Evolutionary conservation across 176 grass and related monocot genomes (phyloP).

Genomic region (Oropetium thomaeum): DNA sequence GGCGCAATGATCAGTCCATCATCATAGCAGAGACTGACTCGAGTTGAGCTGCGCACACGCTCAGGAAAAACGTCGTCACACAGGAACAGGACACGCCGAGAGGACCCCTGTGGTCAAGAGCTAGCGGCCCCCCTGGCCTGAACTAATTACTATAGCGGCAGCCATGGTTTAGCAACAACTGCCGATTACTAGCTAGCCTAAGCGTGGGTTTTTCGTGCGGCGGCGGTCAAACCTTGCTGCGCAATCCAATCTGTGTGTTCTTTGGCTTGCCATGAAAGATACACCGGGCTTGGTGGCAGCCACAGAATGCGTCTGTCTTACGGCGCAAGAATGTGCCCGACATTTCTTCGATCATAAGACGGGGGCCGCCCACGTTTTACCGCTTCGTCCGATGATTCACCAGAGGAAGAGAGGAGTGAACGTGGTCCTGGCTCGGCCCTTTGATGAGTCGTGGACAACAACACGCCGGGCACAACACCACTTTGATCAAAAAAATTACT

Average conservation of each 20-base stretch:
- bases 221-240: slow-evolving; percentile 39
- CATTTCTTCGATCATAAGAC: background rate
- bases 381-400: background rate
- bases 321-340: background rate
- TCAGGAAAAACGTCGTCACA: background rate
- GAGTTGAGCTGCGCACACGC: background rate
- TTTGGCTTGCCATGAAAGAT: slow-evolving; percentile 16
- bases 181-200: too few species aligned
- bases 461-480: background rate
- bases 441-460: background rate
- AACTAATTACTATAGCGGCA: too few species aligned
- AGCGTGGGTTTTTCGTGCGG: slow-evolving; percentile 14
- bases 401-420: background rate
- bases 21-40: background rate
- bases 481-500: background rate
- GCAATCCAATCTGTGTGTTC: slow-evolving; percentile 1
- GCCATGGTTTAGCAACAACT: too few species aligned
- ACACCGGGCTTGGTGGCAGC: too few species aligned
- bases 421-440: background rate
- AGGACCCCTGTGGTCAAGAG: too few species aligned
- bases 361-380: background rate
- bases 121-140: too few species aligned
- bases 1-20: background rate
- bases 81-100: too few species aligned
- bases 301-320: background rate